phyloP scores from a whole-genome alignment of 352 stramenopile genomes.

The Pythium dissimile region DNA sequence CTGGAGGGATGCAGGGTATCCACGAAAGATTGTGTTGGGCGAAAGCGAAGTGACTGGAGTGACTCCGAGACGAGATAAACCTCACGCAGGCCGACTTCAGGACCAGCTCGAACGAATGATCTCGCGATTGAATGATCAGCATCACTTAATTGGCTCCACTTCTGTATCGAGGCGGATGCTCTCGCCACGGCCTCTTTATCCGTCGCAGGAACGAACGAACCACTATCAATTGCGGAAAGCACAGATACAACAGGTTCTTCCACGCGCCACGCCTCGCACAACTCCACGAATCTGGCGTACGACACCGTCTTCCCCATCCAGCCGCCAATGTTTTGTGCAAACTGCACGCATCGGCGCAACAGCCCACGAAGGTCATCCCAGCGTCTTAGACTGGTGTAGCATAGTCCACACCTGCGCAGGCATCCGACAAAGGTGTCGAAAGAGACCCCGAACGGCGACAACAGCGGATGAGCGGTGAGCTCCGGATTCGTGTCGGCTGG shows the following conservation, averaged over 20 bases:
- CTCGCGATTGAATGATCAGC: slow-evolving; percentile 4
- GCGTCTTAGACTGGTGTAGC: slow-evolving; percentile 3
- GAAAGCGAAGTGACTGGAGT: slow-evolving; percentile 3
- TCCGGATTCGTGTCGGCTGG: not conserved
- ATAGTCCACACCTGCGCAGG: slow-evolving; percentile 10
- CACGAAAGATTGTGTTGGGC: not conserved
- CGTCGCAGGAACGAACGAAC: not conserved
- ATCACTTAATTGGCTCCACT: slow-evolving; percentile 12
- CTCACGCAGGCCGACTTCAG: not conserved
- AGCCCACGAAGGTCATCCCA: slow-evolving; percentile 10
- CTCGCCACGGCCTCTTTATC: not conserved
- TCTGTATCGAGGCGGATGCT: not conserved
- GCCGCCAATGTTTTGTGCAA: not conserved
- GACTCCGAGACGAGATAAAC: not conserved
- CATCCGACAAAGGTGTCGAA: slow-evolving; percentile 11
- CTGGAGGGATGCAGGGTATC: slow-evolving; percentile 1
- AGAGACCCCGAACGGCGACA: slow-evolving; percentile 8
- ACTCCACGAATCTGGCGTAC: not conserved
- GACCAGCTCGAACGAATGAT: not conserved
- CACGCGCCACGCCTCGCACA: slow-evolving; percentile 10
- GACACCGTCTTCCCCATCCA: not conserved
- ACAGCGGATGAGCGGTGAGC: slow-evolving; percentile 4
- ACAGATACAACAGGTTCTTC: not conserved
- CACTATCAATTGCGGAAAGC: not conserved
- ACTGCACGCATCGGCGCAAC: slow-evolving; percentile 7